Evolutionary conservation across 768 basidiomycete species (phyloP), one percentile per base, ranked within the genome.

Genomic region (Serendipita sp.): DNA sequence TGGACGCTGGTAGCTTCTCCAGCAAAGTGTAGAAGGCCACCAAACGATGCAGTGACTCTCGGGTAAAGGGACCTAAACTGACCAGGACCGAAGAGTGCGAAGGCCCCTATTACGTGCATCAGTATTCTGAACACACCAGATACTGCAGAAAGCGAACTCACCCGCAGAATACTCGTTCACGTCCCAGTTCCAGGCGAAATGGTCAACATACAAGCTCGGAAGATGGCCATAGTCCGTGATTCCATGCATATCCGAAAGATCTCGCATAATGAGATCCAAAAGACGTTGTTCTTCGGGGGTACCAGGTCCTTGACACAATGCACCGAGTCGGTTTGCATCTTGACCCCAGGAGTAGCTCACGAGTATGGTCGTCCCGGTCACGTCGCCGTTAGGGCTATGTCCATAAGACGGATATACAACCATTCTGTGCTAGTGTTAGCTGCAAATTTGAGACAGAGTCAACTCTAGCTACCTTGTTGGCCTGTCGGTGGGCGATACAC

Each of bases 331-430:
- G 8, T 28, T 32, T n/a, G 66, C 66, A 53, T 67, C 66, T 34
- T 67, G 66, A 35, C 66, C 63, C 71, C 70, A 70, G 15, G 68
- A 66, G 56, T 73, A 73, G 67, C 70, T 71, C n/a, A 67, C 71
- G 32, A 73, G 64, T 16, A 73, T 62, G 13, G 63, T 30, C 15
- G 35, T 58, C 64, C 69, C 68, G n/a, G 7, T 32, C 48, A 5
- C 48, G 5, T 51, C 48, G 38, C 38, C 13, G 24, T 24, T 24
- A 24, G 24, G 24, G 24, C 24, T 24, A n/a, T 68, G 65, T 7
- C 76, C 76, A 64, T 74, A 77, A 0, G 75, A 76, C 4, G 77
- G 77, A 66, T 77, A 78, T 18, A 78, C 75, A 45, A 73, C 63
- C 67, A 68, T 47, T 75, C 74, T 34, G 70, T 66, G 34, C 72